These are phyloP conservation scores for Stephania japonica DNA, from an alignment of 164 flowering plant genomes.

Conservation along the genomic window DNA sequence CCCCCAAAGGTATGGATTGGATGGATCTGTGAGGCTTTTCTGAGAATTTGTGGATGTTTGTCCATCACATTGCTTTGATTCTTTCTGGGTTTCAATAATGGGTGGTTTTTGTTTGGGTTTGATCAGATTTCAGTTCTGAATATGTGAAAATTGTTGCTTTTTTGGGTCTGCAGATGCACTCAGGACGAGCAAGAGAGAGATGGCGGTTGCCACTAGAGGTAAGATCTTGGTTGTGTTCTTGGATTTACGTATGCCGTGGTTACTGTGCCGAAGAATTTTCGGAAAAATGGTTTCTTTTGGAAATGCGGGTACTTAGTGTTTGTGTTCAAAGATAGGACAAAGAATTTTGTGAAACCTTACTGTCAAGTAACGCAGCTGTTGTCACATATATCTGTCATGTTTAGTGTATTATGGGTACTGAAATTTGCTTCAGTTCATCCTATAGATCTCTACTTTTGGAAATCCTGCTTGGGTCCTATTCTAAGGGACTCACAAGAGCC, in stretches of 20 bases:
- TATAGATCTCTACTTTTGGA: neutral
- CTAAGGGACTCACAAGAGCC: constrained; percentile 19
- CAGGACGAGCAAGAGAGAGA: constrained; percentile 69
- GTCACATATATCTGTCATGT: neutral
- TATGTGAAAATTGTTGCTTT: neutral
- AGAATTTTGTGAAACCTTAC: neutral
- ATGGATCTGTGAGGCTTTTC: neutral
- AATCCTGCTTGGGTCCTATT: neutral
- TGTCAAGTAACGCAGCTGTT: neutral
- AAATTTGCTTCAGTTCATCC: neutral
- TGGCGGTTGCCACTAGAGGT: constrained; percentile 87
- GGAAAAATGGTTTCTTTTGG: neutral
- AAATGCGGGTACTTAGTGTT: neutral
- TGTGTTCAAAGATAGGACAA: neutral
- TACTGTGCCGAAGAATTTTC: neutral
- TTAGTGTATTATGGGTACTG: neutral
- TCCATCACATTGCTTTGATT: neutral
- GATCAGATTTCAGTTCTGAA: neutral
- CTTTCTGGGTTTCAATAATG: neutral
- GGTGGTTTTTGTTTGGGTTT: neutral
- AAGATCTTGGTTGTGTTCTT: neutral
- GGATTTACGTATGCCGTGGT: neutral
- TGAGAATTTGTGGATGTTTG: neutral
- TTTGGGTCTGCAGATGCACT: constrained; percentile 50
- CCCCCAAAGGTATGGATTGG: neutral